phyloP scores from a whole-genome alignment of 805 yeast genomes.

The Cyberlindnera subsufficiens region DNA sequence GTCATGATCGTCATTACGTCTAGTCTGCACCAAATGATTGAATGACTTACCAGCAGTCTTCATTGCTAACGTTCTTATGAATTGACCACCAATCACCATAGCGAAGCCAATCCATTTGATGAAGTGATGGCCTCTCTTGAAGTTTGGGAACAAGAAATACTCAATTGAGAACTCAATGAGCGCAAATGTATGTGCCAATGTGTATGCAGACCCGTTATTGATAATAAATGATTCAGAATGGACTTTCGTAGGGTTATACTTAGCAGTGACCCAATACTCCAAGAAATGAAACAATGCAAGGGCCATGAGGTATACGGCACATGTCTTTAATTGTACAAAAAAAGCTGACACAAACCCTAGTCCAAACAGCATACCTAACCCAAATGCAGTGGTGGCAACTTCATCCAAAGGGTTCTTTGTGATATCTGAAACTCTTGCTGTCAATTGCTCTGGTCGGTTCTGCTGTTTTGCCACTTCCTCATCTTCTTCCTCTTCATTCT shows the following conservation, averaged over 20 bases:
- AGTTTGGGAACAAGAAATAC: constrained; percentile 32
- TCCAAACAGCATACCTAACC: constrained; percentile 41
- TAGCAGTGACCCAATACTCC: constrained; percentile 79
- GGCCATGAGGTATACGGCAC: constrained; percentile 44
- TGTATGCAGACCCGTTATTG: constrained; percentile 56
- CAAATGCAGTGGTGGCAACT: constrained; percentile 38
- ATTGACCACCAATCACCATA: constrained; percentile 56
- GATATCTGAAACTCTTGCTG: neutral
- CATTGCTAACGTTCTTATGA: constrained; percentile 73
- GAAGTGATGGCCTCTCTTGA: constrained; percentile 19
- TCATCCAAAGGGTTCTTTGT: constrained; percentile 35
- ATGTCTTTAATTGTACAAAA: constrained; percentile 25
- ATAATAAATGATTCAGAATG: constrained; percentile 66
- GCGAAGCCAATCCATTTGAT: constrained; percentile 40
- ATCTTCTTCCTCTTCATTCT: constrained; percentile 1
- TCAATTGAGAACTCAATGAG: constrained; percentile 45
- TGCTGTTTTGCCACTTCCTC: neutral
- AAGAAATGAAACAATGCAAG: constrained; percentile 68
- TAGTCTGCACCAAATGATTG: constrained; percentile 66
- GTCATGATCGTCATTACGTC: constrained; percentile 47
- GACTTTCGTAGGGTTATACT: constrained; percentile 59
- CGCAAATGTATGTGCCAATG: constrained; percentile 51
- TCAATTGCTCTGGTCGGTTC: neutral
- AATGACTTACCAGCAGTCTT: constrained; percentile 80
- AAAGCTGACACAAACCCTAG: constrained; percentile 26